Evolutionary conservation across 805 yeast species (phyloP).

Genomic region (Cyberlindnera xylosilytica): DNA sequence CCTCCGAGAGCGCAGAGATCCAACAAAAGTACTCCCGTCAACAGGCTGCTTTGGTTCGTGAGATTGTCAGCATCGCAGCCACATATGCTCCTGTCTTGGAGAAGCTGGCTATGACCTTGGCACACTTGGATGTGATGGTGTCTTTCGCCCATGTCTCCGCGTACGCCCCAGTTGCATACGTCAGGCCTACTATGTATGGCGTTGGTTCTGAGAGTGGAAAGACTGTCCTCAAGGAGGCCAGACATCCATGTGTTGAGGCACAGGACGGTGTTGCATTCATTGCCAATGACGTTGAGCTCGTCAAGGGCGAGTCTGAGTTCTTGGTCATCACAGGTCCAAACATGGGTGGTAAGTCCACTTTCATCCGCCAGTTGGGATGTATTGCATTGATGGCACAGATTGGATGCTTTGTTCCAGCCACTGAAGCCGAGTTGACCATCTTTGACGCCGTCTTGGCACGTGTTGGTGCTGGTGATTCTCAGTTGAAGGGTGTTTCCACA

Average conservation of each 20-base stretch:
- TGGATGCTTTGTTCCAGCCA: constrained; percentile 85
- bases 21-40: constrained; percentile 67
- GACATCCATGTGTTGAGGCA: constrained; percentile 93
- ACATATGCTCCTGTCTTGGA: constrained; percentile 81
- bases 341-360: constrained; percentile 97
- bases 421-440: constrained; percentile 71
- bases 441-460: constrained; percentile 93
- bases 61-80: constrained; percentile 74
- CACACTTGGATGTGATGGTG: constrained; percentile 78
- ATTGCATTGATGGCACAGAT: constrained; percentile 84
- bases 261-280: constrained; percentile 91
- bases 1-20: constrained; percentile 54
- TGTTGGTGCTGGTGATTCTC: constrained; percentile 99
- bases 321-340: constrained; percentile 92
- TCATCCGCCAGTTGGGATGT: constrained; percentile 85
- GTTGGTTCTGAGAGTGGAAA: constrained; percentile 43
- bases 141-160: constrained; percentile 84
- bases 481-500: constrained; percentile 93
- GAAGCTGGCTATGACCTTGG: constrained; percentile 58
- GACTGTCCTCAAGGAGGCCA: constrained; percentile 63
- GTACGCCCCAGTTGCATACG: constrained; percentile 79
- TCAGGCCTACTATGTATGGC: constrained; percentile 66
- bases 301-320: constrained; percentile 59
- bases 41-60: constrained; percentile 76
- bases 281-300: constrained; percentile 79